Base-by-base conservation (phyloP, 345 rosid species). In the Eucalyptus regnans region DNA sequence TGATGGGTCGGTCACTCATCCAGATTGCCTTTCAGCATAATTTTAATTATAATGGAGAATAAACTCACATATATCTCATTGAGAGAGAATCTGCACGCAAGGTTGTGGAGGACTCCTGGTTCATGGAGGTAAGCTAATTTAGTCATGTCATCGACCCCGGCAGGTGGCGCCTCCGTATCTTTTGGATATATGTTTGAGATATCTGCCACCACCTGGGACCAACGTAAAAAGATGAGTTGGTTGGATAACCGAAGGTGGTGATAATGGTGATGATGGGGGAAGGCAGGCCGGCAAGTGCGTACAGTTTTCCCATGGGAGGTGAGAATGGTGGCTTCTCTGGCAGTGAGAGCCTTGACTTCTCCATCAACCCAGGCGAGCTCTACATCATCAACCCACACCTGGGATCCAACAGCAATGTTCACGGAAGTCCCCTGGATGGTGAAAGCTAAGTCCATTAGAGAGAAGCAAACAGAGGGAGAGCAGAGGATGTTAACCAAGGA, bases 81-180 rank as follows among this genome's bases (percentile, higher is more conserved):
- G 86, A 98, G 97, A 89, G 97, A 98, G 90, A 97, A 98, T 98
- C 99, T 95, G 90, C 94, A 85, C 54, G 98, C 97, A 96, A 98
- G 92, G 91, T 98, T 98, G 90, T 94, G 94, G 92, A 98, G 91
- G 90, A 98, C 99, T 89, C 99, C 99, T 31, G 99, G 99, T 91
- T 98, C 99, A 87, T 98, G 99, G 95, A 98, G 92, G 92, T 98
- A 98, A 52, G 99, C 94, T 92, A 98, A 97, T 93, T 98, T 98
- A 89, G 99, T 98, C 99, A 98, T 98, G 93, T 98, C 99, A 95
- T 98, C 99, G 83, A 97, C 99, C 88, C 99, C 99, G 79, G 98
- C 99, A 50, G 99, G 98, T 50, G 98, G 92, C 41, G 97, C 99
- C 92, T 98, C 99, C 11, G 96, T 96, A 89, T 98, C 99, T 93